Base-by-base conservation (phyloP, 345 rosid species). In the Mallotus nudiflorus region DNA sequence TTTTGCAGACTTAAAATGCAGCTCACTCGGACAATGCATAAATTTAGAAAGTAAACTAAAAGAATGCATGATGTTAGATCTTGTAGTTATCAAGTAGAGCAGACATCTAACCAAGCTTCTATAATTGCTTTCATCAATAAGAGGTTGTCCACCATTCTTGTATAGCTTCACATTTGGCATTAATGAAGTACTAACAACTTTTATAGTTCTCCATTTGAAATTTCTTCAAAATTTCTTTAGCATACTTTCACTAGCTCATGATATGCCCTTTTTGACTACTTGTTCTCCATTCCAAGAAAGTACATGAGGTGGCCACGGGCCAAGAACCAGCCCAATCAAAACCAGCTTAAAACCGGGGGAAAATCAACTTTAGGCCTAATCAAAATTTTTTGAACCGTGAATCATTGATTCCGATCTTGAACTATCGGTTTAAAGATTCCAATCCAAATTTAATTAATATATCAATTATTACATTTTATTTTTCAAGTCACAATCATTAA, bases 1-100 rank as follows among this genome's bases (percentile, higher is more conserved):
- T 31, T 69, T 59, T 13, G 65, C 55, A 18, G 46, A 55, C 9
- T 27, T 9, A 0, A 45, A 0, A 20, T 69, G 72, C 0, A 13
- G 0, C 5, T 37, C 18, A 35, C 29, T 68, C 2, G 35, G 37
- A 54, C 1, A 10, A 28, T 69, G 54, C 29, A 42, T 3, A 31
- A 69, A 69, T 44, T 49, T 27, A 4, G 58, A 69, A 0, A 69
- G 39, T 11, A 69, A 2, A 48, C 40, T 59, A 7, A 31, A n/a
- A 7, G 57, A n/a, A 27, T 42, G 9, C 8, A 22, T 0, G 0
- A 69, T 45, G 1, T 59, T 15, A 0, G 57, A 48, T 8, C 66
- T 69, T 7, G 35, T 45, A 2, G 66, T 22, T 27, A 46, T 59
- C 0, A 70, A 1, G 8, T 70, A 70, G 22, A 70, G 24, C 14